Percentiles rank a stretch among this genome's conserved stretches.
phyloP scores from a whole-genome alignment of 768 basidiomycete genomes.

The Zangia roseola region DNA sequence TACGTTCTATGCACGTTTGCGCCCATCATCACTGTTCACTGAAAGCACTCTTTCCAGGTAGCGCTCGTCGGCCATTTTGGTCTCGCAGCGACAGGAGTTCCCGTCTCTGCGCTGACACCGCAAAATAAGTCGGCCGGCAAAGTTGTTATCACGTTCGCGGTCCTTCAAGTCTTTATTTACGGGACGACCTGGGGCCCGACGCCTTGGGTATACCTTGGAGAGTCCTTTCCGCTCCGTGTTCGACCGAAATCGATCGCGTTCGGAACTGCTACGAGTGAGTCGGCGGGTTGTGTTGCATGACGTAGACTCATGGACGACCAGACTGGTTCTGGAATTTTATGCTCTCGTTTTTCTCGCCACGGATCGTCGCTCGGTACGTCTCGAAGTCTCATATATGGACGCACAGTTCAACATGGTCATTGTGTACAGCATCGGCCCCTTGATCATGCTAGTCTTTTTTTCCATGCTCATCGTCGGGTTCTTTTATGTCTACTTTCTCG shows the following conservation, averaged over 20 bases:
- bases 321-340: slow-evolving; percentile 79
- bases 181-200: slow-evolving; percentile 78
- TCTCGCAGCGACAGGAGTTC: slow-evolving; percentile 53
- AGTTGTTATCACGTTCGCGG: slow-evolving; percentile 69
- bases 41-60: slow-evolving; percentile 39
- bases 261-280: slow-evolving; percentile 55
- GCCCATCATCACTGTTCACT: neutral
- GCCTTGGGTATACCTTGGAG: too few species aligned
- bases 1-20: slow-evolving; percentile 25
- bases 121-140: slow-evolving; percentile 63
- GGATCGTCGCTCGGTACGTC: slow-evolving; percentile 53
- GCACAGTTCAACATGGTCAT: too few species aligned
- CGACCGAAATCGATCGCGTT: slow-evolving; percentile 76
- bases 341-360: slow-evolving; percentile 68
- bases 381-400: too few species aligned
- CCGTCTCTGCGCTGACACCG: slow-evolving; percentile 45
- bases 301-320: too few species aligned
- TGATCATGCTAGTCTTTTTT: slow-evolving; percentile 76
- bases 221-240: slow-evolving; percentile 79
- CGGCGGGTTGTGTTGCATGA: neutral
- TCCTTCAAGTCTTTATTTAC: slow-evolving; percentile 73
- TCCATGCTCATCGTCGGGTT: slow-evolving; percentile 70
- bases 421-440: slow-evolving; percentile 56
- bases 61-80: slow-evolving; percentile 71
- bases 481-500: slow-evolving; percentile 70